Conservation (phyloP, 2,329 filamentous ascomycete genomes). For the Calonectria hawksworthii region DNA sequence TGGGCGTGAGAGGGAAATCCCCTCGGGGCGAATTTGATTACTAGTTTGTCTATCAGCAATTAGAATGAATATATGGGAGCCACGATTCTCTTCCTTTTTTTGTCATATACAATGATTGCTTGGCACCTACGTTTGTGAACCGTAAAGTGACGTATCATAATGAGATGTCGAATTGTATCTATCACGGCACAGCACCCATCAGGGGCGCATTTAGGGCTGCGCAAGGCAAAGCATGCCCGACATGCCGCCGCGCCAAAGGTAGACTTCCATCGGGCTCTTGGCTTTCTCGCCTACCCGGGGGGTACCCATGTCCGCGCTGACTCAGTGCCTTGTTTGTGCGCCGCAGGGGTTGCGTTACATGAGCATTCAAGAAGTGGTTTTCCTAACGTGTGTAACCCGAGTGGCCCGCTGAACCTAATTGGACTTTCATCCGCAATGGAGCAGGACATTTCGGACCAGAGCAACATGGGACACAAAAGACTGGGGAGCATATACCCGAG, state of each 20-base stretch:
- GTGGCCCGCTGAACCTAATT: not conserved
- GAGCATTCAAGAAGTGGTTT: not conserved
- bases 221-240: not conserved
- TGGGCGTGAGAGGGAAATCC: slow-evolving; percentile 2
- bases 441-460: not conserved
- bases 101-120: not conserved
- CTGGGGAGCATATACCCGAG: not conserved
- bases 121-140: too few species aligned
- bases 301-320: not conserved
- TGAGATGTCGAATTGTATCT: not conserved
- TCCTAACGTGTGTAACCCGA: not conserved
- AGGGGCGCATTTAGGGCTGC: not conserved
- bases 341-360: not conserved
- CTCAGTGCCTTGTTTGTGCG: not conserved
- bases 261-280: not conserved
- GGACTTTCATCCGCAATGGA: not conserved
- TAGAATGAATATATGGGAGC: slow-evolving; percentile 12
- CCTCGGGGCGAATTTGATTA: slow-evolving; percentile 2
- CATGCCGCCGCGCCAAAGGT: not conserved
- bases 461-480: not conserved
- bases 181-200: not conserved
- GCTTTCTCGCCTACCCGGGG: not conserved
- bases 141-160: not conserved
- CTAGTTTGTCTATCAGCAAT: slow-evolving; percentile 4
- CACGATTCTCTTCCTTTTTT: not conserved